Evolutionary conservation across 805 yeast genomes (phyloP).

Genomic region (Brettanomyces sp.): DNA sequence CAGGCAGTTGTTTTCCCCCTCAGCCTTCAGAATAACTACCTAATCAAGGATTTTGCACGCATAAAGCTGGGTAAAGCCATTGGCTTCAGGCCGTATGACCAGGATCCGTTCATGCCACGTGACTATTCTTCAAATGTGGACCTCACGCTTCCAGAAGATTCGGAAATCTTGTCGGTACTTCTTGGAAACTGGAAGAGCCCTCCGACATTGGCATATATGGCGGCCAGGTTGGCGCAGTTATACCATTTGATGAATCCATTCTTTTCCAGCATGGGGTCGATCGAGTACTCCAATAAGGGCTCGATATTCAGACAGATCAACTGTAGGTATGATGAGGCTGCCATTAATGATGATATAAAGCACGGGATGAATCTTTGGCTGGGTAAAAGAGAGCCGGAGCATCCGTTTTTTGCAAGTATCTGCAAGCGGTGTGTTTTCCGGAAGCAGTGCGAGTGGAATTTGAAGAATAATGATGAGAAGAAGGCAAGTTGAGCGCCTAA

Average conservation of each 20-base stretch:
- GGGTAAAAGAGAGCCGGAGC: conserved; percentile 43
- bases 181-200: conserved; percentile 39
- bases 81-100: conserved; percentile 34
- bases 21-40: conserved; percentile 26
- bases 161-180: background rate
- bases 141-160: no score
- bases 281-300: conserved; percentile 44
- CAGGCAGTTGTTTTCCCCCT: conserved; percentile 31
- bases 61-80: conserved; percentile 37
- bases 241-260: conserved; percentile 27
- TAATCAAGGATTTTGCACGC: conserved; percentile 33
- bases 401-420: conserved; percentile 29
- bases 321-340: conserved; percentile 28
- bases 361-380: conserved; percentile 45
- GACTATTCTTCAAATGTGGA: background rate
- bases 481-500: no score
- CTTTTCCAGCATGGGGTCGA: conserved; percentile 28
- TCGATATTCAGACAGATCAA: conserved; percentile 31
- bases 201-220: conserved; percentile 46
- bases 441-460: conserved; percentile 32
- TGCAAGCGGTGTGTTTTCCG: conserved; percentile 52
- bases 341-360: conserved; percentile 22
- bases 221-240: conserved; percentile 45
- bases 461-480: conserved; percentile 4
- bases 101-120: background rate